Percentiles rank a stretch among this genome's conserved stretches.
These are phyloP conservation scores for Pythium dissimile DNA, from an alignment of 352 stramenopile genomes.

Conservation along the genomic window DNA sequence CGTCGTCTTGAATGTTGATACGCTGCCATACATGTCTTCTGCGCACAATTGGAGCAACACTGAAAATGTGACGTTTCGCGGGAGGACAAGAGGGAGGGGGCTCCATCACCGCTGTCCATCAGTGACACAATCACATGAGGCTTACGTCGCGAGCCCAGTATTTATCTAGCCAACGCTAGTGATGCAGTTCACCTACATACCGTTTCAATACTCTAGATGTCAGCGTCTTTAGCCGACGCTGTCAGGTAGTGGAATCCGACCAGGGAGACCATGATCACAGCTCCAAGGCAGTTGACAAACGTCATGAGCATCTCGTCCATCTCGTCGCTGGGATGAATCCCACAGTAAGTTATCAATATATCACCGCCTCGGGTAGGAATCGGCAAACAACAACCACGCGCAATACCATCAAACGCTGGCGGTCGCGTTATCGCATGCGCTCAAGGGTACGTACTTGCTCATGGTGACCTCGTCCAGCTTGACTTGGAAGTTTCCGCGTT, in stretches of 20 bases:
- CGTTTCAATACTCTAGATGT: conserved; percentile 43
- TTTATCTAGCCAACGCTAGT: background rate
- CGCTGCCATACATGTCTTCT: too few species aligned
- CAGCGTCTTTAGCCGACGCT: conserved; percentile 72
- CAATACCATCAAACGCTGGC: background rate
- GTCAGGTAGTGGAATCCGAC: conserved; percentile 89
- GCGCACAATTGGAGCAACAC: too few species aligned
- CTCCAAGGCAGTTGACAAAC: conserved; percentile 86
- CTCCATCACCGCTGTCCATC: too few species aligned
- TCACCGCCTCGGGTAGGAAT: background rate
- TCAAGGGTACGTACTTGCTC: conserved; percentile 33
- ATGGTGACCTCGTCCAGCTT: conserved; percentile 18
- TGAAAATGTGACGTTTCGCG: too few species aligned
- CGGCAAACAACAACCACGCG: background rate
- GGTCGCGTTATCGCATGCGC: too few species aligned
- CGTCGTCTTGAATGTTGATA: too few species aligned
- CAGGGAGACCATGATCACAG: conserved; percentile 85
- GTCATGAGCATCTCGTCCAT: conserved; percentile 86
- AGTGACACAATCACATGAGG: too few species aligned
- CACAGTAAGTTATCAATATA: too few species aligned
- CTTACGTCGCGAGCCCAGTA: background rate
- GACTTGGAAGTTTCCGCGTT: conserved; percentile 12
- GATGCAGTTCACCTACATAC: background rate
- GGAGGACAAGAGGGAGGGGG: too few species aligned
- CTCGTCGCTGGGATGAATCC: conserved; percentile 72